phyloP scores from a whole-genome alignment of 768 basidiomycete genomes.

The Phylloporus sp. region DNA sequence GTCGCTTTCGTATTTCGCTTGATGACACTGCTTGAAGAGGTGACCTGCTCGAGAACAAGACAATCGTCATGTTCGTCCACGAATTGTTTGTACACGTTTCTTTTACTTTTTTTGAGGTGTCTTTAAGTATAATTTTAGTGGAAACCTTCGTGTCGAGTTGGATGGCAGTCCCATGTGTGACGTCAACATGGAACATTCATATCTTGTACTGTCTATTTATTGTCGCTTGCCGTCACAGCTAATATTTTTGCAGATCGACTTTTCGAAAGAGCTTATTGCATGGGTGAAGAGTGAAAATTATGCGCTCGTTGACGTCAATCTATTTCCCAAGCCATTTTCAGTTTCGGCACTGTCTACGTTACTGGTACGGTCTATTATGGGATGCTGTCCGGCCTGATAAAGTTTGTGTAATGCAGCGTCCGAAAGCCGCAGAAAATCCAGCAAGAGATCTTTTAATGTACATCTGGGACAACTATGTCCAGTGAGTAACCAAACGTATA shows the following conservation, averaged over 20 bases:
- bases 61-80: conserved; percentile 84
- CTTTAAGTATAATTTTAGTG: conserved; percentile 44
- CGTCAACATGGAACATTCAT: conserved; percentile 75
- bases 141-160: conserved; percentile 83
- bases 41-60: conserved; percentile 74
- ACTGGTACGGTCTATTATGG: conserved; percentile 28
- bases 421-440: conserved; percentile 42
- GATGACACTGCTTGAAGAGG: conserved; percentile 40
- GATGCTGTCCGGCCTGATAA: not conserved
- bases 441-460: conserved; percentile 67
- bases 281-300: conserved; percentile 72
- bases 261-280: conserved; percentile 70
- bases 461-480: conserved; percentile 95
- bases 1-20: not conserved
- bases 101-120: not conserved
- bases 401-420: conserved; percentile 28
- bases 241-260: conserved; percentile 66
- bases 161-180: conserved; percentile 69
- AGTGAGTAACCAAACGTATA: conserved; percentile 48
- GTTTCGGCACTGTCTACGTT: conserved; percentile 21
- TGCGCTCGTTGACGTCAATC: conserved; percentile 82
- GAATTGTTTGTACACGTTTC: conserved; percentile 77
- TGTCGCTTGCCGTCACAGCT: not conserved
- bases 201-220: conserved; percentile 51
- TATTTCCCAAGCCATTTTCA: conserved; percentile 59